Base-by-base conservation (phyloP, 2,329 filamentous ascomycete species). In the Xylaria digitata region DNA sequence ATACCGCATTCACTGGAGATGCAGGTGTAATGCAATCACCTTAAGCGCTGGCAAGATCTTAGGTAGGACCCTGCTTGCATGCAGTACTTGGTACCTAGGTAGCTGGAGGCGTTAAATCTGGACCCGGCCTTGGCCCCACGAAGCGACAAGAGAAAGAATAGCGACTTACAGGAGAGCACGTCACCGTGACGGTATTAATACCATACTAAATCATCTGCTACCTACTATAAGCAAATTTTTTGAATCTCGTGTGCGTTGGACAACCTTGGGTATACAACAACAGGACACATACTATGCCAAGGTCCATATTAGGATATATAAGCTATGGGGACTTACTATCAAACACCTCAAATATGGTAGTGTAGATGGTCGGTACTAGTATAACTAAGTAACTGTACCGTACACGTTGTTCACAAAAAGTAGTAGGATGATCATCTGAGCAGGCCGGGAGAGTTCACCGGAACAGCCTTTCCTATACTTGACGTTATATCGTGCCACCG, bases 401-500 rank as follows among this genome's bases (percentile, higher is more conserved):
- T 34, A 34, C 7, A 34, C 7, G 9, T 7, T 40, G 9, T 23
- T 49, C 23, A 17, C 46, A 13, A 26, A 26, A 26, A 26, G 32
- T 19, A n/a, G 19, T 48, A 34, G 5, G 26, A 37, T 48, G 52
- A 30, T 53, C 57, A 43, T 52, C 50, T 40, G 30, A 42, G 46
- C 34, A 32, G n/a, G 23, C 23, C 21, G 40, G 56, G 49, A 21
- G 34, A 37, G 42, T 53, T 65, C 53, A 37, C 53, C 59, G 54
- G 52, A 63, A 59, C 60, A 55, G 64, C 60, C 59, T 63, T 60
- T 46, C 56, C 50, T 52, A 6, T 19, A 32, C 63, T 32, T 54
- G 46, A 58, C 17, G 65, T 67, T 64, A 64, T 54, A 67, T 67
- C 55, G 60, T 52, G 65, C 43, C 55, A 32, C 26, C 7, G 32